These are phyloP conservation scores for Exophiala spinifera DNA, from an alignment of 2,329 filamentous ascomycete genomes.

Conservation along the genomic window DNA sequence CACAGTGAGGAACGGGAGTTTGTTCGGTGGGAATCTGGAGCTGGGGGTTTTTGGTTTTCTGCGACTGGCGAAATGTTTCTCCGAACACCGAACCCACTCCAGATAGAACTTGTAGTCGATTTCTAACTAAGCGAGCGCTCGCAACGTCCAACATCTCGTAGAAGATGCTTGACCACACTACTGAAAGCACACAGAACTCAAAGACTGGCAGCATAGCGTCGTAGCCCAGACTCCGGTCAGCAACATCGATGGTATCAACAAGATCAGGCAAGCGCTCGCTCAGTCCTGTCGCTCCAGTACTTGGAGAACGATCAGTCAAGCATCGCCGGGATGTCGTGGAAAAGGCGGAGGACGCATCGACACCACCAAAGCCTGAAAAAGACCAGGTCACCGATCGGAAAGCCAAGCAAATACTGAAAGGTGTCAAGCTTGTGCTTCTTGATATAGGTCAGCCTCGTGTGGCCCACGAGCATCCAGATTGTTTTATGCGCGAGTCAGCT, in stretches of 20 bases:
- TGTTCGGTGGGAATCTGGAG: no score
- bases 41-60: no score
- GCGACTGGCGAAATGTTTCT: not conserved
- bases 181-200: no score
- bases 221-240: no score
- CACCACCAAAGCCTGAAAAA: not conserved
- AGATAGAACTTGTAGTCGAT: no score
- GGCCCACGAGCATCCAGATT: not conserved
- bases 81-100: not conserved
- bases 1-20: no score
- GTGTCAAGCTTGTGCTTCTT: conserved; percentile 9
- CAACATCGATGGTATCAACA: conserved; percentile 11
- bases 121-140: no score
- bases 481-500: not conserved
- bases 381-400: not conserved
- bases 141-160: no score
- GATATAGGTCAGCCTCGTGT: conserved; percentile 13
- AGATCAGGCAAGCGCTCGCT: conserved; percentile 13
- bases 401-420: not conserved
- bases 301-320: conserved; percentile 3
- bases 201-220: no score
- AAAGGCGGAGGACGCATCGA: no score
- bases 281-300: conserved; percentile 2
- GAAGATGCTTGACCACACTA: no score
- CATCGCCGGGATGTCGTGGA: not conserved